Base-by-base conservation (phyloP, 2,329 filamentous ascomycete species). In the Karstenula rhodostoma region DNA sequence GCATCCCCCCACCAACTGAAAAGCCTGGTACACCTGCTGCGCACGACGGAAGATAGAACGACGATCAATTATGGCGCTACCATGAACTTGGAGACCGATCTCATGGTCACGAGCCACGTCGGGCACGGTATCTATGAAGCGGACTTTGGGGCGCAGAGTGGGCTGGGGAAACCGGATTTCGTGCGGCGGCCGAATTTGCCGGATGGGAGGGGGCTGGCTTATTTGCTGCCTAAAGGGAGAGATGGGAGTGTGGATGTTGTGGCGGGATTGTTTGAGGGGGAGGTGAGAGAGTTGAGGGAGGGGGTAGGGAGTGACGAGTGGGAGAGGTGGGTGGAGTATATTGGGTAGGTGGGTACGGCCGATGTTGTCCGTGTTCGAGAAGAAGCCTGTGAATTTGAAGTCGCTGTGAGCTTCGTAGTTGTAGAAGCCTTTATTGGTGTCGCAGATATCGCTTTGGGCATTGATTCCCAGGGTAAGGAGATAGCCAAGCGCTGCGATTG, bases 241-340 rank as follows among this genome's bases (percentile, higher is more conserved):
- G 50, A 53, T 33, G 50, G 50, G 7, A 53, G 50, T 32, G 25
- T 53, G 8, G 50, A 53, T 22, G 10, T 53, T 43, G 50, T 53
- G 50, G 50, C 50, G 17, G 25, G 50, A 12, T 17, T 53, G 37
- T 37, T 40, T 3, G 17, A 23, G 25, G 37, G 32, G 25, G 50
- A 53, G 8, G 2, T 53, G 15, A 32, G 22, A 23, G 32, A 37
- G 12, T 22, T 53, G 7, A 53, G 50, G 17, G 37, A 53, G 17
- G 50, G 37, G 3, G 50, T 32, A 13, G 50, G 37, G 19, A 22
- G 7, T 12, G 50, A 44, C 13, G 50, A 53, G 23, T 53, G 50
- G 50, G 40, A 53, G 10, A 44, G 32, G 25, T 44, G 29, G 10
- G 37, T 43, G 17, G 50, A 53, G 25, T 53, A 53, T 33, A 44